Evolutionary conservation across 352 stramenopile genomes (phyloP), one percentile per base, ranked within the genome.

Genomic region (Phytophthora pisi): DNA sequence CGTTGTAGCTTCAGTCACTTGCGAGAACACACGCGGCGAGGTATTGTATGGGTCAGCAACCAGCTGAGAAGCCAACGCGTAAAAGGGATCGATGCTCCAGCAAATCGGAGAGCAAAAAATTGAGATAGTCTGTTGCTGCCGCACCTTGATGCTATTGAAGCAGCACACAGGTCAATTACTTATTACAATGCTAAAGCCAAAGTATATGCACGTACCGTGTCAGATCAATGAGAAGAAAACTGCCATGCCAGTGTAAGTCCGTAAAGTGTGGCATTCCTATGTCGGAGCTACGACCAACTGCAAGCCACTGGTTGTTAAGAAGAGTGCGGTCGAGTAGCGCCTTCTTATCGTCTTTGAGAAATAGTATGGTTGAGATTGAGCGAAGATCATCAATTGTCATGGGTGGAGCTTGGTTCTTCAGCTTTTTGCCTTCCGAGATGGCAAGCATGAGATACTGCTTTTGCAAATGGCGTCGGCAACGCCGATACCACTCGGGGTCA

Each of bases 301-400:
- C 23, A 4, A 59, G 16, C 58, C 50, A 59, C 20, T 66, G 18
- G 0, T 59, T 59, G 40, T 53, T 66, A 7, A 66, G 16, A 28
- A 66, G 15, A 11, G 47, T 54, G 16, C 58, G 51, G 13, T 66
- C 38, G 5, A 66, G 16, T 1, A 58, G 58, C 2, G 58, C 23
- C 28, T 58, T 66, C 3, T 66, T 54, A 13, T 66, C 58, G 7
- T 59, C 58, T 38, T 13, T 36, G 3, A 66, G 15, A 59, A 66
- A 66, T 6, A 34, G 24, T 59, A 47, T 40, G 1, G 57, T 57
- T 18, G 46, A 47, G 51, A 64, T 57, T 7, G 57, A 50, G 13
- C 57, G 11, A 0, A 55, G 34, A 30, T 64, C 45, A 1, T 57
- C 34, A 3, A 57, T 64, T 5, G 43, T 57, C 46, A 57, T 64